These are phyloP conservation scores for Candida jianshihensis DNA, from an alignment of 805 yeast species.

Conservation along the genomic window DNA sequence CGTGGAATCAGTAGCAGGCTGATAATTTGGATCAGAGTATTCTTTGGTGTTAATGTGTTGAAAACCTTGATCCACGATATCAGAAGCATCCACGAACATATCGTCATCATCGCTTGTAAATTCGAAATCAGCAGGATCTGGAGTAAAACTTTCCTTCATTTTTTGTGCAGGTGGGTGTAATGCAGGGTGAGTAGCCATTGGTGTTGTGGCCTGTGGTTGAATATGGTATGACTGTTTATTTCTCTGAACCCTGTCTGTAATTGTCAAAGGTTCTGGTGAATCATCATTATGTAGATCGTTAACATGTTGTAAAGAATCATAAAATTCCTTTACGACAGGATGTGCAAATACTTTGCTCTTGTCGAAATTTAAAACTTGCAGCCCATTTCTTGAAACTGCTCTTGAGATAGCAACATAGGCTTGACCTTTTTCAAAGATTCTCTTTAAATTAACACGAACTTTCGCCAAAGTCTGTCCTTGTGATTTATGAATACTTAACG, in stretches of 20 bases:
- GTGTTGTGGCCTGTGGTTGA: not conserved
- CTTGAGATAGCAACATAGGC: conserved; percentile 94
- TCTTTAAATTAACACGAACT: conserved; percentile 69
- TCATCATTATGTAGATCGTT: conserved; percentile 20
- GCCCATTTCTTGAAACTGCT: conserved; percentile 75
- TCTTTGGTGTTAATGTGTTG: not conserved
- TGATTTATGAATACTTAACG: conserved; percentile 89
- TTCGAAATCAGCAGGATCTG: too few relatives aligned
- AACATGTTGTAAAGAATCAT: conserved; percentile 36
- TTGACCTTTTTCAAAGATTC: conserved; percentile 86
- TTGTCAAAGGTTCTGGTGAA: too few relatives aligned
- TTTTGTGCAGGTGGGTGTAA: too few relatives aligned
- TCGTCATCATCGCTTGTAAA: not conserved
- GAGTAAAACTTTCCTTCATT: too few relatives aligned
- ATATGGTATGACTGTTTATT: too few relatives aligned
- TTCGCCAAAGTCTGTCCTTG: conserved; percentile 86
- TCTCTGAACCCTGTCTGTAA: too few relatives aligned
- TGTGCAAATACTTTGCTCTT: conserved; percentile 61
- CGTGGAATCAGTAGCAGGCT: not conserved
- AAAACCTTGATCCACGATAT: not conserved
- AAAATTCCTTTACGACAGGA: conserved; percentile 63
- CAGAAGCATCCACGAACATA: not conserved
- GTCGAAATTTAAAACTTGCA: conserved; percentile 74
- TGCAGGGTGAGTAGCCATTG: not conserved
- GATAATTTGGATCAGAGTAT: too few relatives aligned